Evolutionary conservation across 768 basidiomycete genomes (phyloP), one percentile per base, ranked within the genome.

Genomic region (Kwoniella pini): DNA sequence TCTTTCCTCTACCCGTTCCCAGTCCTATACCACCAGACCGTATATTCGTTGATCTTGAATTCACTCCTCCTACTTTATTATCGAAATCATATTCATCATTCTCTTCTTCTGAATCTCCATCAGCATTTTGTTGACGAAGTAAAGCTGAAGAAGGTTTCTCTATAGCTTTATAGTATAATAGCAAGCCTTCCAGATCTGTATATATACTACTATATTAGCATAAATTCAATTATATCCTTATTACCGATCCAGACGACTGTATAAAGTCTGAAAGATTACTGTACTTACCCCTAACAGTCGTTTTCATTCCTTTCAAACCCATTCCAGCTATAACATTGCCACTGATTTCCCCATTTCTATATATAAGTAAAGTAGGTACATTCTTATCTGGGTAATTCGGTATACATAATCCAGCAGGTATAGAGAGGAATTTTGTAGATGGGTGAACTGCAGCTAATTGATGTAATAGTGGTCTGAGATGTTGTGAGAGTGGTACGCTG

Each of bases 371-470:
- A 83, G 95, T 98, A 1, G 96, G 96, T 39, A 92, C 80, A 52
- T 92, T 86, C 36, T 85, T 82, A 69, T 97, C 96, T 13, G 94
- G 95, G 33, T 98, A 86, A 79, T 97, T 88, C n/a, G 90, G 87
- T 69, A 99, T 96, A 80, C 92, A 95, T 78, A 92, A 92, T 80
- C 90, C 85, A 36, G 93, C 92, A 3, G 93, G 86, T 69, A 98
- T 98, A 11, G 90, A 91, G 62, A 97, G 88, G 68, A 99, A 96
- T 80, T 98, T 98, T 11, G 93, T 90, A 46, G 88, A 87, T 1
- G 93, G 90, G 77, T 95, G 88, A 53, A 85, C 85, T n/a, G 81
- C 81, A 1, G 96, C 91, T 4, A 99, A 82, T 0, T 81, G 82
- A 4, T 82, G 82, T 26, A 98, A 79, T 52, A 94, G 87, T 26